Conservation (phyloP, 1,284 basidiomycete species). For the Ganoderma lucidum region DNA sequence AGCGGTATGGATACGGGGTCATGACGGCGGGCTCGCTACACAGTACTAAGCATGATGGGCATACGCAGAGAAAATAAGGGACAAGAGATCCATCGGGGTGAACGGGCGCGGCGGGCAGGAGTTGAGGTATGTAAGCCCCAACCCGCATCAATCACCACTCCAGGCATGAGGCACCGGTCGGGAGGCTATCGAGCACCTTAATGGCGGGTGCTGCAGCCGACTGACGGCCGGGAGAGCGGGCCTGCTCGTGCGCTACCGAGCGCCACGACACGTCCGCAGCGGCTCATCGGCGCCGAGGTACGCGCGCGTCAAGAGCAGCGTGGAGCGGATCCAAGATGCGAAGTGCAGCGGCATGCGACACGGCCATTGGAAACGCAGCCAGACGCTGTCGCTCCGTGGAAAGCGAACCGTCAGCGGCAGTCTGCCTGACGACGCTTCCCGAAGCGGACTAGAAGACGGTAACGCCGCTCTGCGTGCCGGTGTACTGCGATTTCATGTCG, state of each 20-base stretch:
- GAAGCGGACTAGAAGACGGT: conserved; percentile 71
- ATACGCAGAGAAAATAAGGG: conserved; percentile 6
- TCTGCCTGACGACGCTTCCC: conserved; percentile 32
- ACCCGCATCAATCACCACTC: conserved; percentile 27
- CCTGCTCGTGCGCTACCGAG: conserved; percentile 19
- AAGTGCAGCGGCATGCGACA: conserved; percentile 20
- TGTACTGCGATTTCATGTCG: conserved; percentile 86
- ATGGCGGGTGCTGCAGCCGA: conserved; percentile 5
- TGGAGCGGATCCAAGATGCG: conserved; percentile 35
- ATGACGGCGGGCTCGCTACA: conserved; percentile 8
- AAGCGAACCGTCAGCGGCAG: conserved; percentile 28
- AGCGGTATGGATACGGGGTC: conserved; percentile 15
- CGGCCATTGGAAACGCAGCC: conserved; percentile 14
- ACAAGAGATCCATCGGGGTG: conserved; percentile 25
- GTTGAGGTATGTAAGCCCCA: conserved; percentile 21
- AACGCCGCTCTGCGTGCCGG: conserved; percentile 81
- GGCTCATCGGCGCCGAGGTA: conserved; percentile 25
- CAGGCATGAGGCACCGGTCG: conserved; percentile 24
- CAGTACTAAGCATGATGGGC: conserved; percentile 12
- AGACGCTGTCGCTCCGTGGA: conserved; percentile 27
- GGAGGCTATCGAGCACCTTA: conserved; percentile 17
- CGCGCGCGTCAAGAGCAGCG: conserved; percentile 29
- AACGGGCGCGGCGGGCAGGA: conserved; percentile 23
- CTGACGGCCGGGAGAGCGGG: conserved; percentile 5
- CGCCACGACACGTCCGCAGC: conserved; percentile 30